A percentile compares a stretch with the other conserved stretches of the same genome.
These are phyloP conservation scores for Malus sieversii DNA, from an alignment of 306 rosid genomes.

Conservation along the genomic window DNA sequence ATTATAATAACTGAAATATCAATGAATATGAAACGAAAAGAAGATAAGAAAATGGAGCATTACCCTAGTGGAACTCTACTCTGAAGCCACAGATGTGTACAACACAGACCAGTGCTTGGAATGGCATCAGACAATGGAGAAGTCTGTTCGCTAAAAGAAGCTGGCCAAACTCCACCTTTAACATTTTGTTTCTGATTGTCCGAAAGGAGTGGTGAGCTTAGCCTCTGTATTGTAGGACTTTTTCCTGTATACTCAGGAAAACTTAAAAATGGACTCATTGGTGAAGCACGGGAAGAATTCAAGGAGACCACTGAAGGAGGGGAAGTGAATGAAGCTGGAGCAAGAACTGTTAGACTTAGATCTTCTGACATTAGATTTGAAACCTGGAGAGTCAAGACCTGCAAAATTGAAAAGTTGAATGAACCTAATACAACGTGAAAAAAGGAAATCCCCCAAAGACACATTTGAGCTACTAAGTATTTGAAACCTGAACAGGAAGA, in stretches of 20 bases:
- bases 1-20: constrained; percentile 13
- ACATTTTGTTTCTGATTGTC: constrained; percentile 36
- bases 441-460: not conserved
- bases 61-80: constrained; percentile 98
- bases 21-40: not conserved
- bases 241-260: constrained; percentile 49
- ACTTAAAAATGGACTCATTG: constrained; percentile 65
- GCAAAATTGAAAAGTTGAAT: constrained; percentile 33
- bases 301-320: constrained; percentile 65
- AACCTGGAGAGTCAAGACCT: constrained; percentile 93
- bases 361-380: constrained; percentile 89
- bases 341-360: constrained; percentile 79
- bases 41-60: constrained; percentile 2
- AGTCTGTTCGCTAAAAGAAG: constrained; percentile 33
- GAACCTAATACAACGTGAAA: not conserved
- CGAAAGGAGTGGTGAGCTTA: constrained; percentile 37
- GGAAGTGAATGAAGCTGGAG: constrained; percentile 72
- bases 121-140: constrained; percentile 44
- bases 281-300: constrained; percentile 60
- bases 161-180: constrained; percentile 26
- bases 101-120: constrained; percentile 57
- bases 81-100: constrained; percentile 90
- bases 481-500: constrained; percentile 76
- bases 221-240: constrained; percentile 29
- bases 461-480: constrained; percentile 7